Percentiles rank a stretch among this genome's conserved stretches.
Evolutionary conservation across 2,329 filamentous ascomycete genomes (phyloP).

Genomic region (Botryotinia narcissicola): DNA sequence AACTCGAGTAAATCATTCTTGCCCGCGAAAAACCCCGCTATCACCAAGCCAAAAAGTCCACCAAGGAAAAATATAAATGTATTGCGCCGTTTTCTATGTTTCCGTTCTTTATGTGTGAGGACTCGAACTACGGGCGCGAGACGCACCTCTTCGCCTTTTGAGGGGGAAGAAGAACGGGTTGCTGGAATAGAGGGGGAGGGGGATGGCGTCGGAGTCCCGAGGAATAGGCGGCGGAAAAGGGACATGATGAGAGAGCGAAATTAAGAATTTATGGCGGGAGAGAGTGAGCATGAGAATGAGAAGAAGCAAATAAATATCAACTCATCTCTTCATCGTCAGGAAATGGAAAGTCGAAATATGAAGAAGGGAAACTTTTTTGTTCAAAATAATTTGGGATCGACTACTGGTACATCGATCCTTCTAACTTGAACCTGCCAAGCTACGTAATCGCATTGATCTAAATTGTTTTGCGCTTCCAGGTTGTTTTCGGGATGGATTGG

Average conservation of each 20-base stretch:
- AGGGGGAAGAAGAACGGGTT: slow-evolving; percentile 24
- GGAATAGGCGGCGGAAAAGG: slow-evolving; percentile 2
- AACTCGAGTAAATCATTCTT: slow-evolving; percentile 87
- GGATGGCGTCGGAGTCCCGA: slow-evolving; percentile 23
- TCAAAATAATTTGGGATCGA: background rate
- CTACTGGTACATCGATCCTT: background rate
- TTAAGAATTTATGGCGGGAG: background rate
- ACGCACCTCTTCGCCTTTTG: slow-evolving; percentile 45
- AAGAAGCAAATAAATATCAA: background rate
- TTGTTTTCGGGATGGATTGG: background rate
- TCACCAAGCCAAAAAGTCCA: slow-evolving; percentile 84
- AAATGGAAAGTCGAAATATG: background rate
- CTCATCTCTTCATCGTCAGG: background rate
- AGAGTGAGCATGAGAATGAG: background rate
- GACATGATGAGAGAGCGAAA: slow-evolving; percentile 2
- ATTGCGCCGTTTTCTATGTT: slow-evolving; percentile 57
- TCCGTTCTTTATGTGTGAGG: slow-evolving; percentile 29
- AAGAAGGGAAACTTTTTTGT: background rate
- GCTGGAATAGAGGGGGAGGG: slow-evolving; percentile 24
- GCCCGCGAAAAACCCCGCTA: slow-evolving; percentile 85
- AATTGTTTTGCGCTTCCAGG: background rate
- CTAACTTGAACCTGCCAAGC: slow-evolving; percentile 1
- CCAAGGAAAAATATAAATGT: slow-evolving; percentile 84
- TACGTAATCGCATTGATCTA: background rate
- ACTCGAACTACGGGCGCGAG: slow-evolving; percentile 52